Evolutionary conservation across 768 basidiomycete genomes (phyloP).

Genomic region (Cystofilobasidium macerans): DNA sequence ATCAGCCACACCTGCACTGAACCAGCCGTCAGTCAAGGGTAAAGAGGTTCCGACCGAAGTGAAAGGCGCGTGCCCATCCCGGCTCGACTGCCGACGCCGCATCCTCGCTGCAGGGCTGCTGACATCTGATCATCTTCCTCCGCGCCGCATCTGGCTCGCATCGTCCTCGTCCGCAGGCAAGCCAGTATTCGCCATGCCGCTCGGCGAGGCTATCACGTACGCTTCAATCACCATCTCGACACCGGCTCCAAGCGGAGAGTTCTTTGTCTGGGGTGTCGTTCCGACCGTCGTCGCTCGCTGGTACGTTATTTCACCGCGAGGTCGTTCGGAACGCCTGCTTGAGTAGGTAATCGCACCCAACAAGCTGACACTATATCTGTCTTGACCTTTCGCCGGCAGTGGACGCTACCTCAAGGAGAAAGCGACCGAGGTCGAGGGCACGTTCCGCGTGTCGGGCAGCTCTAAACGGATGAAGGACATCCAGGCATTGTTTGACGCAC

Average conservation of each 20-base stretch:
- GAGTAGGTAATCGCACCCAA: no score
- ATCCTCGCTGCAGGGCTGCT: no score
- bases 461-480: constrained; percentile 91
- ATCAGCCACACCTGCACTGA: no score
- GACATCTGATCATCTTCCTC: no score
- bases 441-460: constrained; percentile 92
- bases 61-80: not conserved
- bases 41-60: not conserved
- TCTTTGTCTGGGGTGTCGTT: constrained; percentile 72
- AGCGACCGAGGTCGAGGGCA: constrained; percentile 84
- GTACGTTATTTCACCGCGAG: constrained; percentile 42
- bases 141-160: not conserved
- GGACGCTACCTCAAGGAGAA: constrained; percentile 91
- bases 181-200: constrained; percentile 23
- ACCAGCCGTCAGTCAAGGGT: not conserved
- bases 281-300: constrained; percentile 97
- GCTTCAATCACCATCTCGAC: constrained; percentile 27
- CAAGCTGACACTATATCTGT: not conserved
- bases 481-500: constrained; percentile 77
- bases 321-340: not conserved
- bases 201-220: constrained; percentile 25
- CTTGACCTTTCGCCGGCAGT: constrained; percentile 40
- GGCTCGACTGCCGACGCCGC: no score
- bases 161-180: not conserved
- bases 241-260: constrained; percentile 48